Evolutionary conservation across 306 rosid species (phyloP).

Genomic region (Biancaea sappan): DNA sequence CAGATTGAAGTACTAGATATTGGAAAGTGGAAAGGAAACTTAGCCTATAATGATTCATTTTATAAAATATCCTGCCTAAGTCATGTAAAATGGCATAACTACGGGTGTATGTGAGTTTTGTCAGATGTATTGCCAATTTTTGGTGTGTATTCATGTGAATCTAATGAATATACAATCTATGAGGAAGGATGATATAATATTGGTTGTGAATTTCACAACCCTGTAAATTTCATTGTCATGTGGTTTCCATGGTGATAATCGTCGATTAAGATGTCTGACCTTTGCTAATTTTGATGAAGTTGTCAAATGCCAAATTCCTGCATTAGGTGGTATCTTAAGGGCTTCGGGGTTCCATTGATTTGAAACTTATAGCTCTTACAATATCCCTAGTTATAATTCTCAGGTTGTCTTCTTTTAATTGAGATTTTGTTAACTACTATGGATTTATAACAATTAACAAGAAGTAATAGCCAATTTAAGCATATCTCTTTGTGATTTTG

Average conservation of each 20-base stretch:
- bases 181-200: conserved; percentile 1
- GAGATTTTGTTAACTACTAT: neutral
- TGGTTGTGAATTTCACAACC: conserved; percentile 9
- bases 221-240: neutral
- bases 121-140: neutral
- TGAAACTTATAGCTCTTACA: neutral
- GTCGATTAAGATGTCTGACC: conserved; percentile 2
- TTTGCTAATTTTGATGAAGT: neutral
- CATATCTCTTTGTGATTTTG: neutral
- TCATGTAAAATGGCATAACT: neutral
- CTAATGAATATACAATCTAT: conserved; percentile 1
- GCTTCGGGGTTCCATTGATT: neutral
- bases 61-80: neutral
- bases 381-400: neutral
- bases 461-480: neutral
- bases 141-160: neutral
- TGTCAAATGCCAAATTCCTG: neutral
- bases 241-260: neutral
- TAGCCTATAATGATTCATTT: neutral
- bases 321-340: neutral
- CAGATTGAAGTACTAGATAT: neutral
- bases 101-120: neutral
- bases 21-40: neutral
- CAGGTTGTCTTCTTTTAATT: neutral
- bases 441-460: neutral